Evolutionary conservation across 2,329 filamentous ascomycete genomes (phyloP).

Genomic region (Cladosporium cucumerinum): DNA sequence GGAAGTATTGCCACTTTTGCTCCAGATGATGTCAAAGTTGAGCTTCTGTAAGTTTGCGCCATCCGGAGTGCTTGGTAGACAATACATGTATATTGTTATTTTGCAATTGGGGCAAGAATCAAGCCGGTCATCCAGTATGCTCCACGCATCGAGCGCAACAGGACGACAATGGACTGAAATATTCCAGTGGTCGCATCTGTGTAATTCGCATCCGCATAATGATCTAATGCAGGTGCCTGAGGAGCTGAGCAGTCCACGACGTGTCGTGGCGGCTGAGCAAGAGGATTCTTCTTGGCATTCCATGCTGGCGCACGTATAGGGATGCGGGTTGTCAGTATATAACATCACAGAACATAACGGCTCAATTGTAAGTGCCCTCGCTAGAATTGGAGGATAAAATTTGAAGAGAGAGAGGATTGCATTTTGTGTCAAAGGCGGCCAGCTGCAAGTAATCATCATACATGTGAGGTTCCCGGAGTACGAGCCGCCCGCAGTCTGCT

Average conservation of each 20-base stretch:
- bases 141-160: background rate
- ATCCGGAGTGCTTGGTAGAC: background rate
- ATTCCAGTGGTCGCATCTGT: background rate
- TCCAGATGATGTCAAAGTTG: background rate
- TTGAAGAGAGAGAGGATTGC: background rate
- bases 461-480: background rate
- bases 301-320: background rate
- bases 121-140: background rate
- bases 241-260: background rate
- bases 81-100: background rate
- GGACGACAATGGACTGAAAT: background rate
- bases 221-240: background rate
- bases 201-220: background rate
- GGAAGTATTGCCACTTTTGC: background rate
- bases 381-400: background rate
- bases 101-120: background rate
- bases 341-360: background rate
- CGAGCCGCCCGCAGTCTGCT: background rate
- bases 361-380: background rate
- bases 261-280: slow-evolving; percentile 1
- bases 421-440: background rate
- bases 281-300: background rate
- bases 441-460: background rate
- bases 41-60: background rate
- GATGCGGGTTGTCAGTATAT: background rate